A percentile compares a stretch with the other conserved stretches of the same genome.
These are phyloP conservation scores for Dendryphion nanum DNA, from an alignment of 2,329 filamentous ascomycete genomes.

Conservation along the genomic window DNA sequence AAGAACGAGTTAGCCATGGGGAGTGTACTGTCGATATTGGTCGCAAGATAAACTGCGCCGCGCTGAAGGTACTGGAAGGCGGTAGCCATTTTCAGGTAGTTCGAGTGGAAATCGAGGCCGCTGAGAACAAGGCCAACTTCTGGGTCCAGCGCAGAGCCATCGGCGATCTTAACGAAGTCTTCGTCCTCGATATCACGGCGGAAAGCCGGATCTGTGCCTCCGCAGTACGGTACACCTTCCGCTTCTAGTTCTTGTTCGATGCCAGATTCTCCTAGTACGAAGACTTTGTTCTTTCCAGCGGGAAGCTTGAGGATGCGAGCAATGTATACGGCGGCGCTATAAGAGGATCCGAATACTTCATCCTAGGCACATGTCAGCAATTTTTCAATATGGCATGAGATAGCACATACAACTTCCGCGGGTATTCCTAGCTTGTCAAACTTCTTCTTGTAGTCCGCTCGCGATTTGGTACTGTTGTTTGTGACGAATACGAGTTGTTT, in stretches of 20 bases:
- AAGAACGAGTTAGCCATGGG: slow-evolving; percentile 81
- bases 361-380: slow-evolving; percentile 51
- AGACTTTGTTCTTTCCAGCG: slow-evolving; percentile 84
- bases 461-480: slow-evolving; percentile 98
- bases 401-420: slow-evolving; percentile 56
- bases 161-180: slow-evolving; percentile 76
- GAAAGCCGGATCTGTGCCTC: slow-evolving; percentile 78
- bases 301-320: slow-evolving; percentile 82
- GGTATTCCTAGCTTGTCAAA: slow-evolving; percentile 79
- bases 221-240: slow-evolving; percentile 77
- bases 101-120: slow-evolving; percentile 91
- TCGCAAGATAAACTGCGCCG: slow-evolving; percentile 85
- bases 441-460: slow-evolving; percentile 89
- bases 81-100: slow-evolving; percentile 86
- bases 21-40: slow-evolving; percentile 88
- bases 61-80: slow-evolving; percentile 82
- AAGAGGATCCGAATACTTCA: slow-evolving; percentile 94
- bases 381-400: not conserved
- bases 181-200: slow-evolving; percentile 75
- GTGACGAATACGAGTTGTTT: slow-evolving; percentile 96
- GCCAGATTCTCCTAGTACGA: slow-evolving; percentile 85
- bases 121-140: slow-evolving; percentile 87
- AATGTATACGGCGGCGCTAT: slow-evolving; percentile 95
- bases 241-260: slow-evolving; percentile 84
- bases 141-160: slow-evolving; percentile 73